Conservation (phyloP, 495 filamentous ascomycete species). For the Neurospora cerealis region DNA sequence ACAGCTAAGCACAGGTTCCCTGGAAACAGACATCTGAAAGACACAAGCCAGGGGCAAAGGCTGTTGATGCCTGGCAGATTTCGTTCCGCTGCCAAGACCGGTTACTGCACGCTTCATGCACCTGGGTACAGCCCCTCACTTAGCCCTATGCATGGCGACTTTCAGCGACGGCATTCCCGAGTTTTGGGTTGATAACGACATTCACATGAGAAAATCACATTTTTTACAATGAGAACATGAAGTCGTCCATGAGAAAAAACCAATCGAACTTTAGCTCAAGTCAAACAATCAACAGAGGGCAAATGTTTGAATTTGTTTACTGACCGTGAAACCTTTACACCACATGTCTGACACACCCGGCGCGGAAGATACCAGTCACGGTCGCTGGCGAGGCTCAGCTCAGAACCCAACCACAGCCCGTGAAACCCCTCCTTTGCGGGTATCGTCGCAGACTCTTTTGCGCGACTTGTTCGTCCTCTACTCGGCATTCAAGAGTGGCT, state of each 20-base stretch:
- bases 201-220: background rate
- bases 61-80: background rate
- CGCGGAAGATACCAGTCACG: background rate
- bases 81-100: background rate
- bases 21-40: background rate
- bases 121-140: conserved; percentile 11
- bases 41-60: background rate
- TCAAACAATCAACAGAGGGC: background rate
- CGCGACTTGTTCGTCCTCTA: background rate
- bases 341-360: background rate
- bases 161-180: background rate
- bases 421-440: background rate
- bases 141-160: conserved; percentile 15
- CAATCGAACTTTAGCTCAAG: background rate
- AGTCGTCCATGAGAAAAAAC: background rate
- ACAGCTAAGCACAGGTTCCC: background rate
- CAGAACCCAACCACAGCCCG: background rate
- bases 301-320: background rate
- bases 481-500: background rate
- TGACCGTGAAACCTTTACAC: background rate
- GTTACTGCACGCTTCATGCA: background rate
- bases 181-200: background rate
- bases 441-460: background rate
- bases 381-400: background rate
- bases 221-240: background rate